phyloP scores from a whole-genome alignment of 106 monocot species.

The Triglochin maritima region DNA sequence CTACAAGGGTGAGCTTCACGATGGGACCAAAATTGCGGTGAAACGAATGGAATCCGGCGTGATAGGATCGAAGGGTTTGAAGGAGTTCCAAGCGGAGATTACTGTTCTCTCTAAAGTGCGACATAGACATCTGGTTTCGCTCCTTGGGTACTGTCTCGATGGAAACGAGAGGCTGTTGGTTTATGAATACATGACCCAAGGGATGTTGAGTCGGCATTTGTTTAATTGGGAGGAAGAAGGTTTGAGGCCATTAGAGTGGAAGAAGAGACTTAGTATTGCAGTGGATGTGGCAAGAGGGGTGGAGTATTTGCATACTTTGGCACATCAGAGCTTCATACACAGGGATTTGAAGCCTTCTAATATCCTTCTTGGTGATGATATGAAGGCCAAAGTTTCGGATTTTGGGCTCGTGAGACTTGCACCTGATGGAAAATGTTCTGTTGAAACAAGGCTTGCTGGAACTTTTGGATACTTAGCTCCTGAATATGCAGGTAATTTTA shows the following conservation, averaged over 20 bases:
- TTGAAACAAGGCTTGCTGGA: conserved; percentile 60
- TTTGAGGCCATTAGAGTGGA: conserved; percentile 43
- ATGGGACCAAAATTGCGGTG: conserved; percentile 59
- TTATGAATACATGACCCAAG: conserved; percentile 64
- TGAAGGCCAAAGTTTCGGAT: conserved; percentile 75
- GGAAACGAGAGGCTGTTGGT: conserved; percentile 56
- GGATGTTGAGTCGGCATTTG: conserved; percentile 45
- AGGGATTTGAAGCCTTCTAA: conserved; percentile 70
- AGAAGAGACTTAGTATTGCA: conserved; percentile 45
- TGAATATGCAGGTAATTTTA: conserved; percentile 52
- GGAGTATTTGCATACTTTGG: conserved; percentile 62
- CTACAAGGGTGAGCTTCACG: conserved; percentile 44
- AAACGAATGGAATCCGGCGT: conserved; percentile 50
- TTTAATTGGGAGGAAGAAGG: conserved; percentile 38
- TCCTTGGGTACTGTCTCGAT: conserved; percentile 66
- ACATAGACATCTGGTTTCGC: conserved; percentile 49
- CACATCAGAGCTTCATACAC: conserved; percentile 63
- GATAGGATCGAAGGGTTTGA: conserved; percentile 39
- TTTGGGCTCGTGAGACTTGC: conserved; percentile 65
- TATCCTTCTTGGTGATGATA: conserved; percentile 65
- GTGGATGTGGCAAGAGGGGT: conserved; percentile 68
- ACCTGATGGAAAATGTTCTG: conserved; percentile 42
- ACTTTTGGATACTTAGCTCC: conserved; percentile 77
- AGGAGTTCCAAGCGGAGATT: conserved; percentile 56
- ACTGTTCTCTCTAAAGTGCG: conserved; percentile 51